Evolutionary conservation across 2,329 filamentous ascomycete species (phyloP).

Genomic region (Fusarium incarnatum): DNA sequence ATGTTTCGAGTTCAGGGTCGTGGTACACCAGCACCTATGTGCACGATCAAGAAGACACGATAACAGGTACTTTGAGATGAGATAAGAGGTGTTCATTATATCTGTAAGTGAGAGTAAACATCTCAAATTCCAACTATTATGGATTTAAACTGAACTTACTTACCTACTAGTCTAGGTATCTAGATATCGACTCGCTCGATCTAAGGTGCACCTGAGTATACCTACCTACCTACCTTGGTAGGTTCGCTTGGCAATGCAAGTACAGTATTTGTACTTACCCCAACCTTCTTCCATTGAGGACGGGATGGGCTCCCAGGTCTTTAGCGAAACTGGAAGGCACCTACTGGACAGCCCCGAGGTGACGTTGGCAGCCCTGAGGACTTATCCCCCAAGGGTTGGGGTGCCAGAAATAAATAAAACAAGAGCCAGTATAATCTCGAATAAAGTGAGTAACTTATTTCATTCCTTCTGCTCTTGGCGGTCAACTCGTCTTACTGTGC

Average conservation of each 20-base stretch:
- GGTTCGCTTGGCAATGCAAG: not conserved
- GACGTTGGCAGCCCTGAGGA: not conserved
- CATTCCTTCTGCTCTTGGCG: not conserved
- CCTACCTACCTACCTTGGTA: not conserved
- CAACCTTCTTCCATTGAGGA: not conserved
- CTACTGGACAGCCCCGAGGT: not conserved
- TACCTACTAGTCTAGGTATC: not conserved
- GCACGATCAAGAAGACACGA: not conserved
- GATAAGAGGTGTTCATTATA: not conserved
- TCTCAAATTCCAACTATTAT: not conserved
- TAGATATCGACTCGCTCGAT: not conserved
- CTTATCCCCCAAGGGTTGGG: not conserved
- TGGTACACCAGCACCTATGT: not conserved
- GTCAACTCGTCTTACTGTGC: slow-evolving; percentile 27
- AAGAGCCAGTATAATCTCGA: not conserved
- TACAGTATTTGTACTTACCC: not conserved
- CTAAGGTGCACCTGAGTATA: not conserved
- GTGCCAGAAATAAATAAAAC: not conserved
- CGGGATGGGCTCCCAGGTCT: not conserved
- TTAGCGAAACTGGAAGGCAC: not conserved
- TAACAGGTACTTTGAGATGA: not conserved
- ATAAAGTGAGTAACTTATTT: not conserved
- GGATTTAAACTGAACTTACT: not conserved
- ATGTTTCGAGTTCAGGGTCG: slow-evolving; percentile 3
- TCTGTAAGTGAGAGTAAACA: not conserved